Evolutionary conservation across 2,329 filamentous ascomycete species (phyloP), one percentile per base, ranked within the genome.

Genomic region (Hysterium pulicare): DNA sequence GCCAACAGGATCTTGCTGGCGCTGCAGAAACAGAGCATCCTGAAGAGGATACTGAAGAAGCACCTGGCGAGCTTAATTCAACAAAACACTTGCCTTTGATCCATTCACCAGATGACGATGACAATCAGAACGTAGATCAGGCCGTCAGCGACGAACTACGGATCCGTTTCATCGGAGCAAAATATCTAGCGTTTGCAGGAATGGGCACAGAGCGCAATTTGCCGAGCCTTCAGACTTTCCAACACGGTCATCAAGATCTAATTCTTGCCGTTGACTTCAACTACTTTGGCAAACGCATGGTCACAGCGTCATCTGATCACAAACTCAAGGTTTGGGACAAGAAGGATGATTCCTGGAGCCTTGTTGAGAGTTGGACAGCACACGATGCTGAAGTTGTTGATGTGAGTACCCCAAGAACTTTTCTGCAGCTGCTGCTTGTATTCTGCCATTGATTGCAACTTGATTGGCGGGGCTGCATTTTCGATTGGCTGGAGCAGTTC

Each of bases 381-480:
- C 91, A 97, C 64, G 86, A 89, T 61, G 88, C 88, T 38, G 90
- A 96, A 68, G 86, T 97, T 48, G 76, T 90, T 47, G 89, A 95
- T 77, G 87, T 90, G 72, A 69, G 74, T 71, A 32, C n/a, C n/a
- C n/a, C n/a, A n/a, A n/a, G n/a, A n/a, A n/a, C n/a, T n/a, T n/a
- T n/a, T n/a, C n/a, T n/a, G n/a, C n/a, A n/a, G n/a, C n/a, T n/a
- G n/a, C n/a, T n/a, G n/a, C n/a, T n/a, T n/a, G n/a, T n/a, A n/a
- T n/a, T n/a, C n/a, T n/a, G n/a, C n/a, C n/a, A n/a, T n/a, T n/a
- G n/a, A n/a, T n/a, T n/a, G n/a, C n/a, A n/a, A n/a, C n/a, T n/a
- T n/a, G n/a, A n/a, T n/a, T n/a, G n/a, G n/a, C n/a, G n/a, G n/a
- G n/a, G n/a, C n/a, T 28, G 24, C 24, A 28, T 28, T 7, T 7